Percentiles rank a stretch among this genome's conserved stretches.
Conservation (phyloP, 441 rosid species). For the Aquilaria agallochum region DNA sequence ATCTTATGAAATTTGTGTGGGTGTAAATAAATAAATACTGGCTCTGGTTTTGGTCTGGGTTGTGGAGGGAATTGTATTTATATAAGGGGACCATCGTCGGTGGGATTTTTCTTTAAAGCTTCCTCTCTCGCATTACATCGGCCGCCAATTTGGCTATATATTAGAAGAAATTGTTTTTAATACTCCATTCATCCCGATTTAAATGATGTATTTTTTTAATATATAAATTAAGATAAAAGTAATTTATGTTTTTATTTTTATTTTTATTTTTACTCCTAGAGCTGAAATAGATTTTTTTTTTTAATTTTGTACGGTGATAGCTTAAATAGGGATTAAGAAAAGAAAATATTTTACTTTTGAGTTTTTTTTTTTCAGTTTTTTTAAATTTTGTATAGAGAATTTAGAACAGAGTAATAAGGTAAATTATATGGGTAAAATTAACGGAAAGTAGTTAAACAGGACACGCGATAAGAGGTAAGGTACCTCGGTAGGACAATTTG, state of each 20-base stretch:
- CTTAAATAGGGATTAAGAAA: neutral
- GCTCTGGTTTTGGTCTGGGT: neutral
- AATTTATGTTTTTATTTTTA: neutral
- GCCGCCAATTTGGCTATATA: neutral
- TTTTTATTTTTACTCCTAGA: neutral
- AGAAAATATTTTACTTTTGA: no score
- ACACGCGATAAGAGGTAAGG: no score
- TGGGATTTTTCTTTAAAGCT: constrained; percentile 22
- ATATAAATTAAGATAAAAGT: neutral
- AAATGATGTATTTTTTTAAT: no score
- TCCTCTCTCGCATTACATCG: constrained; percentile 5
- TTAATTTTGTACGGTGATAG: neutral
- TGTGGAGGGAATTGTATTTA: neutral
- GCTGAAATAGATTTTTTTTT: constrained; percentile 5
- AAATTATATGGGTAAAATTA: no score
- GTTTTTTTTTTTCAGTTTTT: no score
- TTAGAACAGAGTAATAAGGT: no score
- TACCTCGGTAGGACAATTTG: no score
- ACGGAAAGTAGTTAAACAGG: no score
- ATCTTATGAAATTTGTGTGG: neutral
- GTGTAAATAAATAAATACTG: constrained; percentile 4
- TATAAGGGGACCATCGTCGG: constrained; percentile 14
- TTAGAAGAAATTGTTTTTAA: neutral
- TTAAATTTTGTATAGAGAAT: no score
- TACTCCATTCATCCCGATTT: no score